A percentile compares a stretch with the other conserved stretches of the same genome.
These are phyloP conservation scores for Apiospora kogelbergensis DNA, from an alignment of 2,329 filamentous ascomycete genomes.

Conservation along the genomic window DNA sequence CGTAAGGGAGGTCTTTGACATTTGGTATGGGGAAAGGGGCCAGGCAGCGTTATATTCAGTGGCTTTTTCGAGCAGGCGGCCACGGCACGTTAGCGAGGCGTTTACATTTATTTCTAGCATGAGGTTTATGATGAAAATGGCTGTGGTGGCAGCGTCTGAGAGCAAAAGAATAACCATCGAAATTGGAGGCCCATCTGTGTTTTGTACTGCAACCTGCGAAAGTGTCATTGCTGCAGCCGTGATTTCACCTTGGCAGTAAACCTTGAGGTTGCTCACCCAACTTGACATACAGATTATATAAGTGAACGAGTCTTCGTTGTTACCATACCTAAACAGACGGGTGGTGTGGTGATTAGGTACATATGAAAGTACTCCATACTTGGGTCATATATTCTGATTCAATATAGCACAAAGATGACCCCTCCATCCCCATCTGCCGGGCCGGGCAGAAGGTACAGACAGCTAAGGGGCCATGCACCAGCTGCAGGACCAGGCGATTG, in stretches of 20 bases:
- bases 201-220: neutral
- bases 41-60: neutral
- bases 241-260: too few relatives aligned
- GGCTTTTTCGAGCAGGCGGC: neutral
- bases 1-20: neutral
- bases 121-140: slow-evolving; percentile 1
- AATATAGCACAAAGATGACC: neutral
- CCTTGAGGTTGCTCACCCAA: too few relatives aligned
- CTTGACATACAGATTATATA: neutral
- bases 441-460: neutral
- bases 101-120: neutral
- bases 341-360: neutral
- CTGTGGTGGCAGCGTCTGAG: neutral
- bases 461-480: neutral
- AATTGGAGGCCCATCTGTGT: neutral
- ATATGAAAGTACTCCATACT: neutral
- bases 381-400: neutral
- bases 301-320: neutral
- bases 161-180: neutral
- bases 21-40: neutral
- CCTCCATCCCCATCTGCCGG: neutral
- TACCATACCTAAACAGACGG: neutral
- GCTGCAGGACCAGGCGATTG: neutral
- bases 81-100: neutral
- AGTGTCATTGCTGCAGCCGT: neutral